These are phyloP conservation scores for Jacaranda copaia DNA, from an alignment of 257 asterid genomes.

Conservation along the genomic window DNA sequence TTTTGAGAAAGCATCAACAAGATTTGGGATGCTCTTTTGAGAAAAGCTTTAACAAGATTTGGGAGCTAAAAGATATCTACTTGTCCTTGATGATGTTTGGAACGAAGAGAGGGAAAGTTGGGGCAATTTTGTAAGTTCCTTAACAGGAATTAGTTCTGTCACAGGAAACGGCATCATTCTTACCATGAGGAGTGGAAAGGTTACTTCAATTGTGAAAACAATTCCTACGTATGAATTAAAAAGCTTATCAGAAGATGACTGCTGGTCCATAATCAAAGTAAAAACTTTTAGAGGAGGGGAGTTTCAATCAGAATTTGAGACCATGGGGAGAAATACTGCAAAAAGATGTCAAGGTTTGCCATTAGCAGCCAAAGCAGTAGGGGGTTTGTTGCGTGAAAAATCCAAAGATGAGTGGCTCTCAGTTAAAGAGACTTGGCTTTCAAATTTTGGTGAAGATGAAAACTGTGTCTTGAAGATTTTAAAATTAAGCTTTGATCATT, in stretches of 20 bases:
- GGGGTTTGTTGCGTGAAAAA: constrained; percentile 33
- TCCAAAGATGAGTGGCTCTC: constrained; percentile 36
- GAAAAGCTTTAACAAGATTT: not conserved
- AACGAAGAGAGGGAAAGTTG: constrained; percentile 3
- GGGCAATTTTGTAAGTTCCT: constrained; percentile 22
- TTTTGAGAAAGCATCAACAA: not conserved
- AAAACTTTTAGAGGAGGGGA: constrained; percentile 32
- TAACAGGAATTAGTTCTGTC: constrained; percentile 21
- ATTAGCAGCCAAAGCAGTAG: constrained; percentile 43
- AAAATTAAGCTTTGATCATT: constrained; percentile 42
- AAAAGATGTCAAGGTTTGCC: constrained; percentile 49
- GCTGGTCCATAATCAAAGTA: constrained; percentile 39
- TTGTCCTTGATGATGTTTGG: constrained; percentile 46
- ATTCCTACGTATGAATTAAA: not conserved
- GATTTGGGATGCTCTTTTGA: constrained; percentile 11
- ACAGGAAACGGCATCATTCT: constrained; percentile 29
- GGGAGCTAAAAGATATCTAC: constrained; percentile 16
- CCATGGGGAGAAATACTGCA: constrained; percentile 25
- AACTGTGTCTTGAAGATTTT: constrained; percentile 8
- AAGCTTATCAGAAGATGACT: constrained; percentile 30
- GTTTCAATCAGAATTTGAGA: constrained; percentile 19
- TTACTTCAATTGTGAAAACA: constrained; percentile 29
- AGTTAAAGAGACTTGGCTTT: not conserved
- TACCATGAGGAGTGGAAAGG: constrained; percentile 32
- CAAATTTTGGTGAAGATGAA: not conserved